Conservation (phyloP, 805 yeast genomes). For the Lachancea thermotolerans region DNA sequence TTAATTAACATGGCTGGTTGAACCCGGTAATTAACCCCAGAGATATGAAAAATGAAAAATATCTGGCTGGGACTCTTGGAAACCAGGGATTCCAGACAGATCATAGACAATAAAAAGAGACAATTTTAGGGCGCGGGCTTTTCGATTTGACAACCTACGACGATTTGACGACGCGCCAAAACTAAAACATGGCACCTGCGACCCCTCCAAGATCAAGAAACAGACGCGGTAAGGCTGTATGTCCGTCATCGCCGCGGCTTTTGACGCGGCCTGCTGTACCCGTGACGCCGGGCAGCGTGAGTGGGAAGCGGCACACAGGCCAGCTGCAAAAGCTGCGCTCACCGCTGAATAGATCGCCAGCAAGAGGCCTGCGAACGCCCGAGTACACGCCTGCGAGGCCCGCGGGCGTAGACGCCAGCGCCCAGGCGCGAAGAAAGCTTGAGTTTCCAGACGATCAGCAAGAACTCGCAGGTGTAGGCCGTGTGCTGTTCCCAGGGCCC, state of each 20-base stretch:
- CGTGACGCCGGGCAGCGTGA: constrained; percentile 11
- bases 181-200: constrained; percentile 24
- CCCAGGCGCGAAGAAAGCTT: constrained; percentile 4
- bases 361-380: constrained; percentile 28
- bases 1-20: background rate
- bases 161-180: background rate
- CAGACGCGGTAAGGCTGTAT: constrained; percentile 4
- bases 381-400: constrained; percentile 26
- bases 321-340: constrained; percentile 4
- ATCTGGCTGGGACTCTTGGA: background rate
- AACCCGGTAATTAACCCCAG: background rate
- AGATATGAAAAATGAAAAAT: background rate
- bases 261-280: background rate
- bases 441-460: constrained; percentile 10
- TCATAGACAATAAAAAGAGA: background rate
- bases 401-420: constrained; percentile 4
- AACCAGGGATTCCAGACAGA: background rate
- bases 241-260: constrained; percentile 3
- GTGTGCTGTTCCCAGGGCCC: constrained; percentile 23
- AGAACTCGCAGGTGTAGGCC: constrained; percentile 16
- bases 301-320: constrained; percentile 1
- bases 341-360: constrained; percentile 11
- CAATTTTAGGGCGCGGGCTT: background rate
- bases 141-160: background rate
- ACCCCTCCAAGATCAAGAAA: constrained; percentile 30